phyloP scores from a whole-genome alignment of 345 rosid genomes.

The Streptanthus diversifolius region DNA sequence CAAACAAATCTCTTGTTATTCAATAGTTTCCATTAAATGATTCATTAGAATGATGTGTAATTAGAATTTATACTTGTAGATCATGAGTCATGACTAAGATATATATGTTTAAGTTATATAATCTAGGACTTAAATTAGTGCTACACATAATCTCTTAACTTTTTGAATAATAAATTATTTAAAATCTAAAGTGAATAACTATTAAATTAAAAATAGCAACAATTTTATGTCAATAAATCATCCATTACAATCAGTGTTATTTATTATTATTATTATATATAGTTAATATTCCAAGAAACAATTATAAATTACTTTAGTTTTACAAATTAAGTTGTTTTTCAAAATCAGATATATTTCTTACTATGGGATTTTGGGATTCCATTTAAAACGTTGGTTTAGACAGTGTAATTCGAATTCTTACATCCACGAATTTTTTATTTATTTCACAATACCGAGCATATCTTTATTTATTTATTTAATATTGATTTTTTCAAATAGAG shows the following conservation, averaged over 20 bases:
- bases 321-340: background rate
- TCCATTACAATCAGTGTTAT: background rate
- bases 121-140: background rate
- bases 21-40: background rate
- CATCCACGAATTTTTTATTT: background rate
- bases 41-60: background rate
- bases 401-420: background rate
- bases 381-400: background rate
- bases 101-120: too few species aligned
- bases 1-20: background rate
- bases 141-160: background rate
- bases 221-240: background rate
- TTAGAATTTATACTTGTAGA: background rate
- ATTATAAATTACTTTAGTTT: background rate
- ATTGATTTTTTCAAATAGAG: background rate
- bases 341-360: background rate
- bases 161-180: background rate
- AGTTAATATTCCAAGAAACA: background rate
- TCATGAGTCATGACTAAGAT: background rate
- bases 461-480: too few species aligned
- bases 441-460: background rate
- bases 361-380: background rate
- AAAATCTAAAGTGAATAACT: background rate
- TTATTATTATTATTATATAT: background rate
- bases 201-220: background rate